Evolutionary conservation across 2,329 filamentous ascomycete genomes (phyloP).

Genomic region (Pseudogymnoascus sp.): DNA sequence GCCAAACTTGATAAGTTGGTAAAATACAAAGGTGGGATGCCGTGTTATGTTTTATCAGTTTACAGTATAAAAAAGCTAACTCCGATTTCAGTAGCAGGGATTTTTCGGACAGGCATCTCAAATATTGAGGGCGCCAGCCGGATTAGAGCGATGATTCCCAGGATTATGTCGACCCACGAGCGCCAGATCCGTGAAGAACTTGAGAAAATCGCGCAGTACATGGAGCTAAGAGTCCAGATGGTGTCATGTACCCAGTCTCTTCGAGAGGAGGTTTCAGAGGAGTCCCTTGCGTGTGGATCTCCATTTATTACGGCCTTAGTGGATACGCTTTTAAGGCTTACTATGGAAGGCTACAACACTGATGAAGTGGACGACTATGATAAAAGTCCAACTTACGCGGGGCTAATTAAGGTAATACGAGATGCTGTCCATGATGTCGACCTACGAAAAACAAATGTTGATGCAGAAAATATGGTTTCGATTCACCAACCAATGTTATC

Average conservation of each 20-base stretch:
- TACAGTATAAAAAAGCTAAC: background rate
- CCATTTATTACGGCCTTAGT: background rate
- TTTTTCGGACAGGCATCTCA: background rate
- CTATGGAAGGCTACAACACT: background rate
- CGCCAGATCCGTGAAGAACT: background rate
- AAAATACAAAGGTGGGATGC: background rate
- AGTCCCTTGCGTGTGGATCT: background rate
- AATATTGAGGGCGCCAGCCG: background rate
- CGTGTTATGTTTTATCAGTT: background rate
- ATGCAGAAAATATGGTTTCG: too few relatives aligned
- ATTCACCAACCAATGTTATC: too few relatives aligned
- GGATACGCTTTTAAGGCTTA: background rate
- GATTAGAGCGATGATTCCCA: background rate
- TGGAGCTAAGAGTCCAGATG: background rate
- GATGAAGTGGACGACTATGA: background rate
- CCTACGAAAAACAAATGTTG: too few relatives aligned
- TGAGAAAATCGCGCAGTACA: background rate
- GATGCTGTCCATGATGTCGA: too few relatives aligned
- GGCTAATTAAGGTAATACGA: background rate
- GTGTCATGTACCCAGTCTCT: background rate
- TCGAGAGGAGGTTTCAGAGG: background rate
- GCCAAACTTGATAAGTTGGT: background rate
- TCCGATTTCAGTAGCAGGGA: background rate
- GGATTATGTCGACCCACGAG: background rate
- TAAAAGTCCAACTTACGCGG: background rate